Evolutionary conservation across 441 rosid species (phyloP).

Genomic region (Eutrema salsugineum): DNA sequence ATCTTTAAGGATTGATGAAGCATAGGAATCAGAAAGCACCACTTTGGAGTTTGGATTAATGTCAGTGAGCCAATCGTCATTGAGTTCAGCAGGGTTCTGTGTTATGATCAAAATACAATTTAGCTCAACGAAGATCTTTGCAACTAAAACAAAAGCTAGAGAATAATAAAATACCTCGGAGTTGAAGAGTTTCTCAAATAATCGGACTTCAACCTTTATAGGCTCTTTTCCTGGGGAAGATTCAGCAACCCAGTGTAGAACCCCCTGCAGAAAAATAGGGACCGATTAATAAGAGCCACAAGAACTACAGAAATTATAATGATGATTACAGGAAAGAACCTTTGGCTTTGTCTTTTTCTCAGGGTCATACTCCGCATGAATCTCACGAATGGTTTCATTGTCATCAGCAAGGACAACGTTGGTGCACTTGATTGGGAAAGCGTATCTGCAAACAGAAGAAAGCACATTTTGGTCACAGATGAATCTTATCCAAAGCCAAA

Average conservation of each 20-base stretch:
- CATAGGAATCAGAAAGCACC: conserved; percentile 59
- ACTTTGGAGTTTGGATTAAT: conserved; percentile 67
- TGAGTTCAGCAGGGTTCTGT: conserved; percentile 91
- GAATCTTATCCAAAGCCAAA: background rate
- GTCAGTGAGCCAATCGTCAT: conserved; percentile 76
- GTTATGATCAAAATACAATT: conserved; percentile 6
- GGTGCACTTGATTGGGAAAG: conserved; percentile 87
- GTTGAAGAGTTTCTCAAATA: conserved; percentile 80
- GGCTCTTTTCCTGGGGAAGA: conserved; percentile 61
- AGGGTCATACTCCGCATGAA: conserved; percentile 86
- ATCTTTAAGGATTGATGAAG: conserved; percentile 55
- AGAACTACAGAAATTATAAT: background rate
- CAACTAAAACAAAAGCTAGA: background rate
- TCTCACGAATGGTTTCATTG: conserved; percentile 69
- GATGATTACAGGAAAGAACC: conserved; percentile 39
- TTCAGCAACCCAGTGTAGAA: conserved; percentile 93
- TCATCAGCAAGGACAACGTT: conserved; percentile 77
- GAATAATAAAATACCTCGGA: conserved; percentile 55
- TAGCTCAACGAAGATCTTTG: background rate
- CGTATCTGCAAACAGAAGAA: conserved; percentile 54
- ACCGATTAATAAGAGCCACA: background rate
- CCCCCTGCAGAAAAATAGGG: conserved; percentile 49
- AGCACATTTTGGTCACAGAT: background rate
- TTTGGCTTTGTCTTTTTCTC: conserved; percentile 82
- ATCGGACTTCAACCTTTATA: conserved; percentile 77